These are phyloP conservation scores for Ogataea angusta DNA, from an alignment of 805 yeast genomes.

Conservation along the genomic window DNA sequence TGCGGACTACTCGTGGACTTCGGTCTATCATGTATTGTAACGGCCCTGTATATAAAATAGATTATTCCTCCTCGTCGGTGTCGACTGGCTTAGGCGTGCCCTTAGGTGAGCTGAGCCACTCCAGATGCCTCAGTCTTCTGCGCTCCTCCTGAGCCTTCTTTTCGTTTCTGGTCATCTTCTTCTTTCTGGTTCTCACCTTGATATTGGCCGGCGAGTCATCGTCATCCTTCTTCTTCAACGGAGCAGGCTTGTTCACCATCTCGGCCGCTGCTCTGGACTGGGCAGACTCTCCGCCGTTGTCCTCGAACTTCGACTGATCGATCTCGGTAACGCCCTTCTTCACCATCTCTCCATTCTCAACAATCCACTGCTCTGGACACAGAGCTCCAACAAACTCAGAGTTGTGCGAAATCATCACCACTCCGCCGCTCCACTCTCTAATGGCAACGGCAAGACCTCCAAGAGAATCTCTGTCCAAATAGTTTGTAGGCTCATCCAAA, in stretches of 20 bases:
- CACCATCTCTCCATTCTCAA: conserved; percentile 85
- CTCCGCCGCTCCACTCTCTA: conserved; percentile 98
- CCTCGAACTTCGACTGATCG: conserved; percentile 79
- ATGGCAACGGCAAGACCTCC: conserved; percentile 98
- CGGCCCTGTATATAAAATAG: conserved; percentile 16
- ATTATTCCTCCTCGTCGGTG: conserved; percentile 84
- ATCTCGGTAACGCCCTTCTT: conserved; percentile 77
- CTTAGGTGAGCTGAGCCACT: conserved; percentile 94
- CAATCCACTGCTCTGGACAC: conserved; percentile 98
- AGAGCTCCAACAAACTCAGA: conserved; percentile 95
- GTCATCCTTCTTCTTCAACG: conserved; percentile 53
- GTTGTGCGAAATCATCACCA: conserved; percentile 97
- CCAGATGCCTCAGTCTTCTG: conserved; percentile 89
- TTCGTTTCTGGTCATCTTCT: conserved; percentile 96
- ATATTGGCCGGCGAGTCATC: conserved; percentile 95
- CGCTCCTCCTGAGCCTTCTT: conserved; percentile 88
- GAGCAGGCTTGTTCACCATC: conserved; percentile 45
- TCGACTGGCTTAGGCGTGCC: conserved; percentile 96
- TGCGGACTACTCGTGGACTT: conserved; percentile 43
- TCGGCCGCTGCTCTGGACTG: conserved; percentile 42
- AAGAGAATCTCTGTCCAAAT: conserved; percentile 94
- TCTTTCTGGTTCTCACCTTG: conserved; percentile 88
- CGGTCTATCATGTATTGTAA: conserved; percentile 22
- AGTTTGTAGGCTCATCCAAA: conserved; percentile 97
- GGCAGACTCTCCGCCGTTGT: conserved; percentile 54